Conservation (phyloP, 208 protist genomes). For the Leishmania amazonensis region DNA sequence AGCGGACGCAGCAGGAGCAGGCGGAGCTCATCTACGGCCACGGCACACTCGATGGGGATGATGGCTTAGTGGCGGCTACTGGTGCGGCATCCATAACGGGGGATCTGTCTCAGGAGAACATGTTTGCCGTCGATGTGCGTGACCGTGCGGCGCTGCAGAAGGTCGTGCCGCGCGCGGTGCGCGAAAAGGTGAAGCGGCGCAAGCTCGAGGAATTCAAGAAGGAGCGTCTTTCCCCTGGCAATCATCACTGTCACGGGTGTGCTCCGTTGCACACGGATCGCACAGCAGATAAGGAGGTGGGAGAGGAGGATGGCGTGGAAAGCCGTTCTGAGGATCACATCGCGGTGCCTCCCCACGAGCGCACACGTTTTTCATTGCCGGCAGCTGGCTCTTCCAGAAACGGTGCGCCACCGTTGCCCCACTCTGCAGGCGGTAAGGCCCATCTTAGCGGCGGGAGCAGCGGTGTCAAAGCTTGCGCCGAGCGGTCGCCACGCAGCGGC, state of each 20-base stretch:
- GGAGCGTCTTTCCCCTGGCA: constrained; percentile 7
- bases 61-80: constrained; percentile 4
- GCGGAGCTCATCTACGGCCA: constrained; percentile 68
- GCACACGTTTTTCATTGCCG: not conserved
- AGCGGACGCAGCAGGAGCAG: constrained; percentile 59
- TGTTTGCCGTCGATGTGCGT: constrained; percentile 36
- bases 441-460: not conserved
- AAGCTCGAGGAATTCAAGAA: constrained; percentile 17
- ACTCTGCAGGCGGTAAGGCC: not conserved
- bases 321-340: not conserved
- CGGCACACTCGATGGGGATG: constrained; percentile 15
- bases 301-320: not conserved
- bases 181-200: constrained; percentile 27
- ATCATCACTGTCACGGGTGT: not conserved
- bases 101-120: constrained; percentile 16
- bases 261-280: not conserved
- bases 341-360: not conserved
- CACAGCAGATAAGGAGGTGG: not conserved
- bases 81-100: not conserved
- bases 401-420: not conserved
- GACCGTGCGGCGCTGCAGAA: constrained; percentile 54
- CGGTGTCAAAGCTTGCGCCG: not conserved
- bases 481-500: not conserved
- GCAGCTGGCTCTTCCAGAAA: not conserved
- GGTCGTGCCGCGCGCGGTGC: constrained; percentile 51